Percentiles rank a stretch among this genome's conserved stretches.
Conservation (phyloP, 345 rosid genomes). For the Citrus maxima region DNA sequence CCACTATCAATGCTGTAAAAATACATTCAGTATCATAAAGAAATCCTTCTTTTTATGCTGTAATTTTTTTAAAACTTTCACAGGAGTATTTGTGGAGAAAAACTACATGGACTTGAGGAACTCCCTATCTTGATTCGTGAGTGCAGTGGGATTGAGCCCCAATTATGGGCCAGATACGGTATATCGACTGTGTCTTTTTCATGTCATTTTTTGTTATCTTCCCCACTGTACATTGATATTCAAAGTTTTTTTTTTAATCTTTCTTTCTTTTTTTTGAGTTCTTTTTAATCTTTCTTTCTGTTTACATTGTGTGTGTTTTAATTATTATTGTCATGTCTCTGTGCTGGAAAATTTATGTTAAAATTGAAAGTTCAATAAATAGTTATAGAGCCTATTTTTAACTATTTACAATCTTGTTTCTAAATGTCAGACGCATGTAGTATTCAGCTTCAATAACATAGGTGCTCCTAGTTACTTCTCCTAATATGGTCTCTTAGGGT, state of each 20-base stretch:
- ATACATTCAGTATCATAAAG: too few species aligned
- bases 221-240: too few species aligned
- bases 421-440: neutral
- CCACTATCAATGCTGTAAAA: too few species aligned
- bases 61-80: neutral
- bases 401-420: neutral
- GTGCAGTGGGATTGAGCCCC: conserved; percentile 49
- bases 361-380: neutral
- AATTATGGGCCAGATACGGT: conserved; percentile 96
- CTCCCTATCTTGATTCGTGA: conserved; percentile 87
- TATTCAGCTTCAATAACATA: too few species aligned
- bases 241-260: too few species aligned
- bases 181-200: neutral
- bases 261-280: too few species aligned
- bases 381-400: neutral
- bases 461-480: too few species aligned
- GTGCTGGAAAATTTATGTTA: neutral
- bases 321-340: too few species aligned
- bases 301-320: too few species aligned
- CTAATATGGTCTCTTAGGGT: too few species aligned
- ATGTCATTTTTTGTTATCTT: too few species aligned
- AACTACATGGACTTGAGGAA: conserved; percentile 84
- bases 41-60: neutral
- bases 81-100: conserved; percentile 72
- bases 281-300: too few species aligned